Percentiles rank a stretch among this genome's conserved stretches.
Evolutionary conservation across 768 basidiomycete species (phyloP).

Genomic region (Leccinum incarnatum): DNA sequence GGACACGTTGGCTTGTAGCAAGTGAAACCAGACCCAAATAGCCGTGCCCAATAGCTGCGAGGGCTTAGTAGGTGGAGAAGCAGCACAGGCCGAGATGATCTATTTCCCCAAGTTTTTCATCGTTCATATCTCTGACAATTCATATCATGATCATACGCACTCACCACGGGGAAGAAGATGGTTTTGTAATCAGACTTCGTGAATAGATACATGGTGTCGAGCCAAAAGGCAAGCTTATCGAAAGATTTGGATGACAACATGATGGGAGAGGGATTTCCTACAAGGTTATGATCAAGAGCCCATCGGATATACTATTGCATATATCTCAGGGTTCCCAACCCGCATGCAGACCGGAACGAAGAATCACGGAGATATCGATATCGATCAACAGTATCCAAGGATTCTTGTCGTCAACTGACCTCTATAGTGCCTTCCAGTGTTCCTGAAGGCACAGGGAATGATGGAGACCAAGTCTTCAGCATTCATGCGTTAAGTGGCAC

Average conservation of each 20-base stretch:
- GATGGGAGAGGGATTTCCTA: not conserved
- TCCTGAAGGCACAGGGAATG: not conserved
- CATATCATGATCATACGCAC: not conserved
- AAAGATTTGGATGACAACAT: not conserved
- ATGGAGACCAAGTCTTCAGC: not conserved
- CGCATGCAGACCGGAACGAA: not conserved
- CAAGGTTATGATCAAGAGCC: not conserved
- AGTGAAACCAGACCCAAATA: constrained; percentile 33
- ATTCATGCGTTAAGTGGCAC: not conserved
- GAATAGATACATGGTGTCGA: constrained; percentile 33
- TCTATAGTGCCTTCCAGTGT: not conserved
- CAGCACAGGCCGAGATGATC: constrained; percentile 9
- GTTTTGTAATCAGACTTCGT: constrained; percentile 36
- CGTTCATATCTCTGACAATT: not conserved
- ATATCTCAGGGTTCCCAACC: not conserved
- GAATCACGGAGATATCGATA: not conserved
- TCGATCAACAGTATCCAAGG: too few species aligned
- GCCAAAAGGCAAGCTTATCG: constrained; percentile 10
- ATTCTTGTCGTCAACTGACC: not conserved
- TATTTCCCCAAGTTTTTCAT: not conserved
- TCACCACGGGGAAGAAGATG: constrained; percentile 34
- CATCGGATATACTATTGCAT: not conserved
- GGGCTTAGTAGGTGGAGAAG: not conserved
- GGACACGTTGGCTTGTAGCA: constrained; percentile 33
- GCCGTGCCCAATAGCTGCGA: constrained; percentile 3